A percentile compares a stretch with the other conserved stretches of the same genome.
Evolutionary conservation across 2,329 filamentous ascomycete species (phyloP).

Genomic region (Venturia pyrina): DNA sequence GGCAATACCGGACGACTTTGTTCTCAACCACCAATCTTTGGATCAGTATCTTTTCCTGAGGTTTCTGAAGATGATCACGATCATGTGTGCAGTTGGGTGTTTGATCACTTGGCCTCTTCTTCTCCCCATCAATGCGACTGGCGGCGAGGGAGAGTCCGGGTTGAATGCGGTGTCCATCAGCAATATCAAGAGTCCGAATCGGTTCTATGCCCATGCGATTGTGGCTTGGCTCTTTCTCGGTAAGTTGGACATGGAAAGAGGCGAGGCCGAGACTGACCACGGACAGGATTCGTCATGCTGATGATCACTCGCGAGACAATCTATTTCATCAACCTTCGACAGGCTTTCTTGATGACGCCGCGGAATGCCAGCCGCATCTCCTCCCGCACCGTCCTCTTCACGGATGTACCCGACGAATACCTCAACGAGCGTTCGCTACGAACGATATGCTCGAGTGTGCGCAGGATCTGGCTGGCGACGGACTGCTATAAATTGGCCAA

Average conservation of each 20-base stretch:
- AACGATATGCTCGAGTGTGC: conserved; percentile 25
- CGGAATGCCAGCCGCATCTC: conserved; percentile 78
- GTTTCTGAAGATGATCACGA: conserved; percentile 68
- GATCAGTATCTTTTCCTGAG: conserved; percentile 88
- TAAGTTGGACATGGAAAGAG: conserved; percentile 19
- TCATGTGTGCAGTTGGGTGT: conserved; percentile 75
- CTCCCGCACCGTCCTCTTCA: conserved; percentile 81
- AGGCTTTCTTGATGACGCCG: conserved; percentile 82
- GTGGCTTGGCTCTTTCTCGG: conserved; percentile 73
- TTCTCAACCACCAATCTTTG: conserved; percentile 82
- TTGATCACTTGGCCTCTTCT: conserved; percentile 79
- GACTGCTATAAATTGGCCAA: conserved; percentile 71
- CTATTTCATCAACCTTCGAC: conserved; percentile 84
- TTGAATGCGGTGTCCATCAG: conserved; percentile 71
- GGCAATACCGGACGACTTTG: conserved; percentile 58
- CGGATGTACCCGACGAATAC: conserved; percentile 33
- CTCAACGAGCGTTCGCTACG: conserved; percentile 30
- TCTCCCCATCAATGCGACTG: conserved; percentile 82
- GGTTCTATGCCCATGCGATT: conserved; percentile 73
- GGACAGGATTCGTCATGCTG: conserved; percentile 66
- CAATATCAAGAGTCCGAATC: conserved; percentile 56
- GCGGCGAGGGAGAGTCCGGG: conserved; percentile 52
- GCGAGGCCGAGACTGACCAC: not conserved
- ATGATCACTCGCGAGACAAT: conserved; percentile 80
- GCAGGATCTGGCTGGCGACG: conserved; percentile 60